A percentile compares a stretch with the other conserved stretches of the same genome.
Conservation (phyloP, 495 filamentous ascomycete species). For the Aspergillus baeticus region DNA sequence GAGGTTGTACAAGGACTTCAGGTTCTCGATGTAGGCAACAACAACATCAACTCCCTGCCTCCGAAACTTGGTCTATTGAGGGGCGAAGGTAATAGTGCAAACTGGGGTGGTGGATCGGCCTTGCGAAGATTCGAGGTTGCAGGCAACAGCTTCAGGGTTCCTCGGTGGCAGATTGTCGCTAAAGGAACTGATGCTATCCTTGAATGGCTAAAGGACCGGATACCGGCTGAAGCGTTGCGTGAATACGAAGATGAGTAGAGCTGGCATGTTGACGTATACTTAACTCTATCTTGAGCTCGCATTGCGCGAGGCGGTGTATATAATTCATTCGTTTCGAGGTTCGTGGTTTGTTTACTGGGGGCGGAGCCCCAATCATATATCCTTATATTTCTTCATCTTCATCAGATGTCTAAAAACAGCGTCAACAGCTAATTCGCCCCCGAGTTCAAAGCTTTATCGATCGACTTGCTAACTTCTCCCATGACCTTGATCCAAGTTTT, state of each 20-base stretch:
- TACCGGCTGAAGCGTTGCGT: constrained; percentile 61
- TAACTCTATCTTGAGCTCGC: not conserved
- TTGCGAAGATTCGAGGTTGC: constrained; percentile 62
- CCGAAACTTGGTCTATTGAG: constrained; percentile 73
- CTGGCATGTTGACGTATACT: not conserved
- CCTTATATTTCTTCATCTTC: not conserved
- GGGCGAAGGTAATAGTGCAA: constrained; percentile 42
- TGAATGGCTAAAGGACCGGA: constrained; percentile 75
- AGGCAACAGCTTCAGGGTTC: constrained; percentile 82
- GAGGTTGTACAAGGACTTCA: constrained; percentile 72
- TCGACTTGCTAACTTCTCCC: constrained; percentile 38
- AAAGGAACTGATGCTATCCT: constrained; percentile 87
- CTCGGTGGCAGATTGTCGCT: constrained; percentile 80
- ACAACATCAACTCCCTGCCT: constrained; percentile 75
- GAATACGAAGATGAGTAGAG: constrained; percentile 35
- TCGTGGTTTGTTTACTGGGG: not conserved
- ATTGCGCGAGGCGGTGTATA: too few species aligned
- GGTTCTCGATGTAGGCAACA: constrained; percentile 75
- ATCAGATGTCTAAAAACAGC: not conserved
- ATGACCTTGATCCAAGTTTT: constrained; percentile 50
- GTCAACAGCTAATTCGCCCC: not conserved
- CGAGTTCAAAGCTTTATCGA: constrained; percentile 10
- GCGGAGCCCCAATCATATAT: not conserved
- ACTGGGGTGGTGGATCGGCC: constrained; percentile 36
- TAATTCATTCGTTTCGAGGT: constrained; percentile 12